Base-by-base conservation (phyloP, 108 stramenopile species). In the Fistulifera pelliculosa region DNA sequence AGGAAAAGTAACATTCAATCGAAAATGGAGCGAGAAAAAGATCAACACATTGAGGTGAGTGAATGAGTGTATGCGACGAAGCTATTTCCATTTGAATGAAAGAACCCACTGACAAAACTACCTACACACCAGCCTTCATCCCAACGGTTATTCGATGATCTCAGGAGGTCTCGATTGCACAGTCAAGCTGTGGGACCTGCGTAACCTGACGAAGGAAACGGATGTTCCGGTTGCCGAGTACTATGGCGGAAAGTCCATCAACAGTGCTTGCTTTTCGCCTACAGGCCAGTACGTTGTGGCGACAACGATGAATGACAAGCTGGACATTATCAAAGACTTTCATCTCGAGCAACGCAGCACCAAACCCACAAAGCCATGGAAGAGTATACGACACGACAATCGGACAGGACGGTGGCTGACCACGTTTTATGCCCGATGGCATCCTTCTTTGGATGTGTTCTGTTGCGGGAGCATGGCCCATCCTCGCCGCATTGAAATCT, bases 41-140 rank as follows among this genome's bases (percentile, higher is more conserved):
- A 79, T 93, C 56, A 91, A 92, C 56, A 82, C 74, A 3, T 44
- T 92, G 28, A 85, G 81, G 85, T 87, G 56, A 65, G 85, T 35
- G 31, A 35, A 35, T 3, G 8, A 35, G 31, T 8, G 31, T n/a
- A n/a, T n/a, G n/a, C n/a, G n/a, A n/a, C n/a, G n/a, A n/a, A n/a
- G n/a, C 4, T 13, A 42, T 11, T 19, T 21, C 17, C 27, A 24
- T 12, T 44, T 18, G 11, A 41, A 17, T 44, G n/a, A n/a, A n/a
- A n/a, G n/a, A n/a, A n/a, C n/a, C n/a, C n/a, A n/a, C n/a, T n/a
- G n/a, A n/a, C n/a, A n/a, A n/a, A n/a, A n/a, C n/a, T n/a, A n/a
- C n/a, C n/a, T n/a, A n/a, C 6, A 1, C 45, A n/a, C 5, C 67
- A 88, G 84, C 59, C 67, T 85, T 3, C 88, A 90, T 57, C 80